These are phyloP conservation scores for Ulota crispa DNA, from an alignment of 225 moss, liverwort and hornwort genomes.

Conservation along the genomic window DNA sequence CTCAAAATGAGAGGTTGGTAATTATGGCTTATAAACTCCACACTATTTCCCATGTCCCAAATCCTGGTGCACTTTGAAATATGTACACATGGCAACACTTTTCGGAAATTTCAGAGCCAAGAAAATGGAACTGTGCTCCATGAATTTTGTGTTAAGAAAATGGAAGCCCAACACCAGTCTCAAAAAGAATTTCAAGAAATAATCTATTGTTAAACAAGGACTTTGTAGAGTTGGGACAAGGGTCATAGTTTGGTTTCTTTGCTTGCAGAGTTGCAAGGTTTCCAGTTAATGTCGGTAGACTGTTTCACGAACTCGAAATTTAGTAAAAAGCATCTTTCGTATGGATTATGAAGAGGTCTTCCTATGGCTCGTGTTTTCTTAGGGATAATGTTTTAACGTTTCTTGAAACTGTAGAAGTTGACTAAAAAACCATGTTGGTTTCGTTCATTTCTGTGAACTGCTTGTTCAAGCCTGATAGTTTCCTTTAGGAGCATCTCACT, in stretches of 20 bases:
- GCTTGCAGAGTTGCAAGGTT: not conserved
- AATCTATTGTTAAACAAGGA: too few species aligned
- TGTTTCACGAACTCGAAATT: not conserved
- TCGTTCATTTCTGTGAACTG: not conserved
- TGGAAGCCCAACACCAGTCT: too few species aligned
- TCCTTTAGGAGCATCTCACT: not conserved
- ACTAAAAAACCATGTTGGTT: not conserved
- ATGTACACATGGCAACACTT: too few species aligned
- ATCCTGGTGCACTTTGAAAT: too few species aligned
- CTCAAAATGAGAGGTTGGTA: too few species aligned
- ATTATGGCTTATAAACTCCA: too few species aligned
- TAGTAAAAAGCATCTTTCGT: not conserved
- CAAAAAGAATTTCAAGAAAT: too few species aligned
- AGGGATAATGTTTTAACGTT: not conserved
- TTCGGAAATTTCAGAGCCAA: too few species aligned
- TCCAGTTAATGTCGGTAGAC: not conserved
- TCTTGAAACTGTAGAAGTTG: not conserved
- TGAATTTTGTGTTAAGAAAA: too few species aligned
- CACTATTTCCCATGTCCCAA: too few species aligned
- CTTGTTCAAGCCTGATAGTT: not conserved
- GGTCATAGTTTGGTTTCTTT: not conserved
- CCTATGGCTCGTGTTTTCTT: not conserved
- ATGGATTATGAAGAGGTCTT: not conserved
- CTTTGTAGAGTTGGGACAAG: too few species aligned
- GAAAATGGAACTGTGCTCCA: too few species aligned